Evolutionary conservation across 306 rosid genomes (phyloP), one percentile per base, ranked within the genome.

Genomic region (Herpetospermum pedunculosum): DNA sequence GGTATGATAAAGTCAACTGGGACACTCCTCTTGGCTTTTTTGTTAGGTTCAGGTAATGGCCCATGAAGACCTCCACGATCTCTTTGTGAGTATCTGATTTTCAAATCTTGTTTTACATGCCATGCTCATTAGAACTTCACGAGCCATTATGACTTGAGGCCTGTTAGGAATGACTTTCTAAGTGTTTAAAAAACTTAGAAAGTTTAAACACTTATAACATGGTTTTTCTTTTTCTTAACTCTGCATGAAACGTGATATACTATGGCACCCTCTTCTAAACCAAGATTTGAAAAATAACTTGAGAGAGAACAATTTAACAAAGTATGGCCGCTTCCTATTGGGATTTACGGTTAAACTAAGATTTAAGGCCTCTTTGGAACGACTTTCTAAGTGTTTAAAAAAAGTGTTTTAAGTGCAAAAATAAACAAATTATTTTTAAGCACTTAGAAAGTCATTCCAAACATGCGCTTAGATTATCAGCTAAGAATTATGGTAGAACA

Each of bases 1-100:
- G 86, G 87, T 0, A 92, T 90, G 25, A 64, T 90, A 29, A 88
- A 84, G 74, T 88, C 96, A 11, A 85, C 92, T 0, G 93, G 96
- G 52, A 53, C 81, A 5, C 96, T 90, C 79, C 88, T 90, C 75
- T 80, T 88, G 54, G 87, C 94, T 43, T 90, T 90, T 89, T 81
- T 90, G 83, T 70, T 90, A 9, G 96, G 96, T 75, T 77, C 96
- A 79, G 92, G 96, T 90, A 78, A 40, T 60, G 25, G 44, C 14
- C 19, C 10, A 23, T 8, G 13, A 35, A 10, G 49, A 13, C 18
- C 46, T 52, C 46, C 26, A 14, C 3, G 25, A 34, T 65, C 30
- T 34, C 41, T 59, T 59, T 59, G 21, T 9, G 59, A 53, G 48
- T 60, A 32, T 28, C 28, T 74, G 78, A 65, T 71, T 57, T 19